Conservation (phyloP, 2,329 filamentous ascomycete species). For the Sporothrix pallida region DNA sequence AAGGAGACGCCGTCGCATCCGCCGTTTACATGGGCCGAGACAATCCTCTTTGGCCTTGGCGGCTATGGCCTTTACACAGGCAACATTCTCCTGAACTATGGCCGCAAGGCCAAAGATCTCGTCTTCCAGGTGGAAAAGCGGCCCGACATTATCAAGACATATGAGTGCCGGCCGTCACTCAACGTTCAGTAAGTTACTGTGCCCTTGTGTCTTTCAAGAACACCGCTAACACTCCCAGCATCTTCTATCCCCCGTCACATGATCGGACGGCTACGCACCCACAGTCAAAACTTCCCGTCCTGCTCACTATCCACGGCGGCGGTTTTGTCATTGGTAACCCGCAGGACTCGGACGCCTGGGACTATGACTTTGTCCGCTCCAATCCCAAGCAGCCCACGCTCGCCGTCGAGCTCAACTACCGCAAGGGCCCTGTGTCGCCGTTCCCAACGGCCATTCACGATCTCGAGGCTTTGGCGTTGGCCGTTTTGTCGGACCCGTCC, state of each 20-base stretch:
- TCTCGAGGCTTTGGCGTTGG: conserved; percentile 51
- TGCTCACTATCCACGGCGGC: conserved; percentile 60
- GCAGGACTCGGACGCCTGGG: conserved; percentile 55
- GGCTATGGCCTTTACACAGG: conserved; percentile 32
- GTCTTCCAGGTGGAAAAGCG: neutral
- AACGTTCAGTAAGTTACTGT: conserved; percentile 27
- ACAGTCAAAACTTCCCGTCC: conserved; percentile 47
- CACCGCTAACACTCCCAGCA: conserved; percentile 36
- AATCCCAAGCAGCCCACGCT: conserved; percentile 47
- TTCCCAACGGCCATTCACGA: conserved; percentile 56
- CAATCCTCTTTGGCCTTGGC: neutral
- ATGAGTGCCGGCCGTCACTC: conserved; percentile 36
- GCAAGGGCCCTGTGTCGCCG: conserved; percentile 51
- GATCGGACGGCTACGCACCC: conserved; percentile 40
- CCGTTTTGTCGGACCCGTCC: conserved; percentile 50
- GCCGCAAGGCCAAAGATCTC: neutral
- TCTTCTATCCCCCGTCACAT: conserved; percentile 51
- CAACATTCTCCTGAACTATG: conserved; percentile 25
- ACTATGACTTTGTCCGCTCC: conserved; percentile 49
- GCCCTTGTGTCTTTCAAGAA: too few species aligned
- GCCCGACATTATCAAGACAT: conserved; percentile 38
- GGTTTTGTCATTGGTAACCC: conserved; percentile 55
- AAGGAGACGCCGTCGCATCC: conserved; percentile 15
- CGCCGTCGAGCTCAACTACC: conserved; percentile 57
- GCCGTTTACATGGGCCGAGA: conserved; percentile 26